Base-by-base conservation (phyloP, 345 rosid species). In the Camelina laxa region DNA sequence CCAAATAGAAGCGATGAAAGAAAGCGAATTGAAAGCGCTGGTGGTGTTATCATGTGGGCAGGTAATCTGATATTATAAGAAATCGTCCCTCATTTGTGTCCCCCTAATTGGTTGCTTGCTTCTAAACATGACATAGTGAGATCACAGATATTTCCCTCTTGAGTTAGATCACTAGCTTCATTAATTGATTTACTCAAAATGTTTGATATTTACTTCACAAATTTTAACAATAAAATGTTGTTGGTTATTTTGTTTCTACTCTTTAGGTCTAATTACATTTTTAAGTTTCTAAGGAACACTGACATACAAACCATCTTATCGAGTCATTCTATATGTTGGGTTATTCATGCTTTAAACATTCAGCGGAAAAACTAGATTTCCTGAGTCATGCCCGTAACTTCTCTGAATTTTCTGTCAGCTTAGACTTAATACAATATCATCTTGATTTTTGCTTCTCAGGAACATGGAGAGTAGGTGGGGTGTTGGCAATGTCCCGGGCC, bases 401-500 rank as follows among this genome's bases (percentile, higher is more conserved):
- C 35, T 59, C 11, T 58, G 36, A 64, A 30, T 54, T 45, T 74
- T 56, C 53, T 76, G 55, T 73, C 79, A 90, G 93, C 61, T 9
- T 14, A 69, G 42, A 6, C 20, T 19, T 56, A 3, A 59, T 31
- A 4, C 42, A 45, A 33, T 24, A 73, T 79, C 17, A 48, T 69
- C 27, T 65, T 66, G 47, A 47, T 59, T n/a, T 58, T 16, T 81
- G 16, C 73, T 73, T 78, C 33, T 69, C 82, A 92, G 99, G 99
- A 68, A 96, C 98, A 59, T 96, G 99, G 99, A 85, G 99, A 82
- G 99, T 96, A 50, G 99, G 99, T 67, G 99, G 97, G 65, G 97
- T 96, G n/a, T 76, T 96, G 78, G 98, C 99, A 45, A 92, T 96
- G 99, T 92, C 98, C 53, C 88, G 98, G 51, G 99, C 99, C 53